These are phyloP conservation scores for Microsporum ferrugineum DNA, from an alignment of 2,329 filamentous ascomycete genomes.

Conservation along the genomic window DNA sequence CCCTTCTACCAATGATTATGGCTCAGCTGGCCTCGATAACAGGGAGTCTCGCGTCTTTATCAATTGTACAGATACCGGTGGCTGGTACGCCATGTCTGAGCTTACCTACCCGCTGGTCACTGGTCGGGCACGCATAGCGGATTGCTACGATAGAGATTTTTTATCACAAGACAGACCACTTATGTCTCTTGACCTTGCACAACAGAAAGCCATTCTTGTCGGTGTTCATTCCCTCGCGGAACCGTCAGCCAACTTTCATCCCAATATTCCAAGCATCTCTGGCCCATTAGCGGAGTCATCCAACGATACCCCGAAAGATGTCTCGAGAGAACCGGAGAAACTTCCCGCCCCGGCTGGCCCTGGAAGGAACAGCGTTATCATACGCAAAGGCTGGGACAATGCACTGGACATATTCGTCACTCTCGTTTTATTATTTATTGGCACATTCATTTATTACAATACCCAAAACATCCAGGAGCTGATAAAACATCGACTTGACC, in stretches of 20 bases:
- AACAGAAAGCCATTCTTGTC: conserved; percentile 52
- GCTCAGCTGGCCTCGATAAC: conserved; percentile 31
- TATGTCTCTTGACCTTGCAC: conserved; percentile 30
- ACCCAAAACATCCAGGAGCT: conserved; percentile 31
- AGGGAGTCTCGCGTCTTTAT: conserved; percentile 63
- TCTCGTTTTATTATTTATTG: conserved; percentile 30
- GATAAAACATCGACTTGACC: conserved; percentile 34
- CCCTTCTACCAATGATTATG: conserved; percentile 34
- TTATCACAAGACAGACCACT: conserved; percentile 28
- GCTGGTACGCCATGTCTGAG: conserved; percentile 91
- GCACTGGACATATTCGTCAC: conserved; percentile 35
- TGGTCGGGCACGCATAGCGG: conserved; percentile 49
- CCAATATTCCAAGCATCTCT: conserved; percentile 37
- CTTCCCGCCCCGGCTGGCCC: conserved; percentile 28
- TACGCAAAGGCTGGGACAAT: conserved; percentile 38
- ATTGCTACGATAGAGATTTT: conserved; percentile 46
- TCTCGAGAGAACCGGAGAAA: conserved; percentile 27
- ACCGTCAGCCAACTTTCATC: conserved; percentile 24
- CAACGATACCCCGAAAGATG: conserved; percentile 30
- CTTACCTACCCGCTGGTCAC: conserved; percentile 74
- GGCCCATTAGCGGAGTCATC: conserved; percentile 26
- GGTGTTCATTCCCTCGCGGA: conserved; percentile 58
- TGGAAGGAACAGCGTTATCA: conserved; percentile 33
- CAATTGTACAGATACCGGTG: conserved; percentile 73
- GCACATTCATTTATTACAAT: conserved; percentile 35